A percentile compares a stretch with the other conserved stretches of the same genome.
Evolutionary conservation across 1,284 basidiomycete species (phyloP).

Genomic region (Leccinum pallidistipes): DNA sequence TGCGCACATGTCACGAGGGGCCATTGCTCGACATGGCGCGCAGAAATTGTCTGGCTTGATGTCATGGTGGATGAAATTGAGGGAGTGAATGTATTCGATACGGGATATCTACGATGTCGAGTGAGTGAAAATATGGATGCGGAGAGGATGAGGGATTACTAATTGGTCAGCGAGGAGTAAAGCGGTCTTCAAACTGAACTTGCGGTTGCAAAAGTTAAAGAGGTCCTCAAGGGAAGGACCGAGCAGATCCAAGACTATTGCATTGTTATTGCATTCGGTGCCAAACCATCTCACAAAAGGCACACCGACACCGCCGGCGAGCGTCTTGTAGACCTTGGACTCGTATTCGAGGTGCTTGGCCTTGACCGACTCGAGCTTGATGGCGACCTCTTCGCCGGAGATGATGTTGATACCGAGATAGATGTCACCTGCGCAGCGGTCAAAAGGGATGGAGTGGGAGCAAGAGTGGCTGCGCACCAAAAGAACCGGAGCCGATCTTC

Average conservation of each 20-base stretch:
- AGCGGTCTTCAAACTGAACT: slow-evolving; percentile 97
- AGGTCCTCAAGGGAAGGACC: slow-evolving; percentile 98
- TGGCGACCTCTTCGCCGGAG: slow-evolving; percentile 99
- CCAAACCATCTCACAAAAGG: slow-evolving; percentile 99
- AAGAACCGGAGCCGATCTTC: slow-evolving; percentile 99
- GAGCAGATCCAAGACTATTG: slow-evolving; percentile 98
- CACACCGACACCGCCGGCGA: slow-evolving; percentile 97
- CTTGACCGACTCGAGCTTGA: slow-evolving; percentile 99
- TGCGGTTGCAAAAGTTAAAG: slow-evolving; percentile 99
- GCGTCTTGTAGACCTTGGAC: slow-evolving; percentile 95
- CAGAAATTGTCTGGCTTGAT: slow-evolving; percentile 96
- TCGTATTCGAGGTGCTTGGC: slow-evolving; percentile 99
- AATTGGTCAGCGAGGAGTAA: slow-evolving; percentile 96
- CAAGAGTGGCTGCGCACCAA: slow-evolving; percentile 63
- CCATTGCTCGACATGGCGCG: slow-evolving; percentile 40
- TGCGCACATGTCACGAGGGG: slow-evolving; percentile 26
- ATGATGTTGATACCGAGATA: slow-evolving; percentile 99
- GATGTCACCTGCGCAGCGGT: slow-evolving; percentile 77
- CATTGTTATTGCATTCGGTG: slow-evolving; percentile 99
- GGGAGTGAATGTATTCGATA: slow-evolving; percentile 98
- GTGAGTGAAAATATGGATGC: background rate
- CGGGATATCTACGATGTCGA: slow-evolving; percentile 78
- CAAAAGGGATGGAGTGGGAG: background rate
- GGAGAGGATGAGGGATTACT: slow-evolving; percentile 47
- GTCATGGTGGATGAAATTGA: slow-evolving; percentile 99